These are phyloP conservation scores for Capsella bursapastoris DNA, from an alignment of 345 rosid genomes.

Conservation along the genomic window DNA sequence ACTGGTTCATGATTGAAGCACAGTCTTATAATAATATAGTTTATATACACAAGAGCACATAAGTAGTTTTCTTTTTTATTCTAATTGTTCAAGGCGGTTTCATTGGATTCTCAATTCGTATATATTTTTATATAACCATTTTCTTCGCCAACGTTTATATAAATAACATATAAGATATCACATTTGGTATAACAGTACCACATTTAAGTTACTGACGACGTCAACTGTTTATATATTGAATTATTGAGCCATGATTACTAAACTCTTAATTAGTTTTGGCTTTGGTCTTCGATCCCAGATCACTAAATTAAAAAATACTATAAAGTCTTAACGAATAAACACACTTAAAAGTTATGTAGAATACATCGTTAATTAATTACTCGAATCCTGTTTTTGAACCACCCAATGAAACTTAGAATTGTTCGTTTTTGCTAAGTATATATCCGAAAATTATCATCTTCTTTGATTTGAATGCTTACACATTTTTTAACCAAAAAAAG, in stretches of 20 bases:
- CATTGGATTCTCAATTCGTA: conserved; percentile 1
- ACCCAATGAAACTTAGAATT: background rate
- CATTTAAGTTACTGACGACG: conserved; percentile 3
- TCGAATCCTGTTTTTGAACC: background rate
- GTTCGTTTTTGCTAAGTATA: background rate
- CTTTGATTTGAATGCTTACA: conserved; percentile 5
- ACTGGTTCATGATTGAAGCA: conserved; percentile 4
- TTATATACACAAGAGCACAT: background rate
- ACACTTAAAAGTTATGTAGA: background rate
- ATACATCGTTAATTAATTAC: background rate
- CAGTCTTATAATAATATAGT: background rate
- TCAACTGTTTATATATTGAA: conserved; percentile 9
- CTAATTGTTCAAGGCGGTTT: background rate
- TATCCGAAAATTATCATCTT: background rate
- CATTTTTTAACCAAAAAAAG: background rate
- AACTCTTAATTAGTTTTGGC: background rate
- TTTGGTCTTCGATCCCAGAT: background rate
- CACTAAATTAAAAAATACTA: background rate
- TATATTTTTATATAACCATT: too few relatives aligned
- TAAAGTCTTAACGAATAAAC: background rate
- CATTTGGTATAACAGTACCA: background rate
- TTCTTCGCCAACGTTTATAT: too few relatives aligned
- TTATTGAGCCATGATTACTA: background rate
- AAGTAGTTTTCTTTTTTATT: background rate
- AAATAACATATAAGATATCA: too few relatives aligned